Evolutionary conservation across 2,329 filamentous ascomycete genomes (phyloP).

Genomic region (Verticillium nonalfalfae): DNA sequence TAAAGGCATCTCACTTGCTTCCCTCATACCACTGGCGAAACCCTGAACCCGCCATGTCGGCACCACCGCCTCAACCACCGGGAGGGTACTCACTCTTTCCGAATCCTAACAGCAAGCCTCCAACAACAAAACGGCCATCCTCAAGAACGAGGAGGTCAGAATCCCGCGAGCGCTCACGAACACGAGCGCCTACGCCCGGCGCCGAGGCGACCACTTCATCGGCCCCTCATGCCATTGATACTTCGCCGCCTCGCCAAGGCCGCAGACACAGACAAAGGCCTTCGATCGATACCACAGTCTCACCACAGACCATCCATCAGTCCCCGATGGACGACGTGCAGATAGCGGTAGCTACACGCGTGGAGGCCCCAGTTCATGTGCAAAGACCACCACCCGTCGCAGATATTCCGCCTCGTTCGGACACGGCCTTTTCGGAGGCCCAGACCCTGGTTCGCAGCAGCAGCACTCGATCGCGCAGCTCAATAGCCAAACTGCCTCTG

Average conservation of each 20-base stretch:
- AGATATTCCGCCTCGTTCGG: conserved; percentile 37
- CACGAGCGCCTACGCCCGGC: conserved; percentile 27
- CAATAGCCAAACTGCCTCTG: conserved; percentile 49
- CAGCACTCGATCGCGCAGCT: conserved; percentile 46
- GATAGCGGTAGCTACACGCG: conserved; percentile 3
- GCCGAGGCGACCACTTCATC: conserved; percentile 19
- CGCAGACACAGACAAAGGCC: conserved; percentile 21
- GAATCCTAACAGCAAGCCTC: conserved; percentile 36
- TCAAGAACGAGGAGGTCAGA: conserved; percentile 30
- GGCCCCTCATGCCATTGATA: conserved; percentile 13
- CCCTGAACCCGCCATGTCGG: conserved; percentile 24
- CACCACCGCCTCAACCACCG: conserved; percentile 21
- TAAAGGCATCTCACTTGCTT: conserved; percentile 1
- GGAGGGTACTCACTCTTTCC: conserved; percentile 54
- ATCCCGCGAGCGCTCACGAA: conserved; percentile 22
- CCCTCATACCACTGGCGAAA: background rate
- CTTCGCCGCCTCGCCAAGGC: conserved; percentile 12
- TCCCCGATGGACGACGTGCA: conserved; percentile 11
- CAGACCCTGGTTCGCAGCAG: conserved; percentile 41
- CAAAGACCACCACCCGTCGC: conserved; percentile 33
- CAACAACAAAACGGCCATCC: conserved; percentile 33
- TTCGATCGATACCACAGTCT: conserved; percentile 18
- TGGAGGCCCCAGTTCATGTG: conserved; percentile 9
- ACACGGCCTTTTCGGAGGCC: conserved; percentile 45
- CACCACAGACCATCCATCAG: conserved; percentile 16